These are phyloP conservation scores for Exobasidium rhododendri DNA, from an alignment of 1,284 basidiomycete species.

Conservation along the genomic window DNA sequence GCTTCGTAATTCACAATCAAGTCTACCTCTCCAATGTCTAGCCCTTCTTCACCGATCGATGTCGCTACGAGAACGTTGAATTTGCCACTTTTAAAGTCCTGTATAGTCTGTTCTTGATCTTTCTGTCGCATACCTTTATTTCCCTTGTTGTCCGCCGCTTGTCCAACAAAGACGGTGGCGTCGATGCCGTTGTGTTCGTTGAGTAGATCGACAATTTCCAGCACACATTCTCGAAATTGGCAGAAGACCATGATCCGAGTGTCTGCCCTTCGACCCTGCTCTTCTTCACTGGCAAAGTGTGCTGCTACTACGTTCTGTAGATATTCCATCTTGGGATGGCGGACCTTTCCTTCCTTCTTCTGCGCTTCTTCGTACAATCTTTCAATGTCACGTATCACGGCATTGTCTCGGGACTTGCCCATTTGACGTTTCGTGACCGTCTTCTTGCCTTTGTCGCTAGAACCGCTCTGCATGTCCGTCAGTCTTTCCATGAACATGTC, in stretches of 20 bases:
- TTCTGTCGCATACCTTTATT: slow-evolving; percentile 85
- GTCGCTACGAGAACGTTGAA: slow-evolving; percentile 94
- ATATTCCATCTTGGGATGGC: slow-evolving; percentile 91
- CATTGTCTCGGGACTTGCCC: slow-evolving; percentile 55
- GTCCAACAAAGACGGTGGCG: slow-evolving; percentile 87
- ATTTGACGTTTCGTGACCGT: slow-evolving; percentile 39
- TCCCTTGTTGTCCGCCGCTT: slow-evolving; percentile 78
- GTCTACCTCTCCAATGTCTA: slow-evolving; percentile 99
- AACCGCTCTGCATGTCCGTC: slow-evolving; percentile 56
- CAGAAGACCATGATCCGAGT: slow-evolving; percentile 96
- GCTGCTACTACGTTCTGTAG: slow-evolving; percentile 56
- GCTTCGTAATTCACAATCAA: slow-evolving; percentile 95
- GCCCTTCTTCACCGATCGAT: slow-evolving; percentile 94
- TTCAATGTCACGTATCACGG: slow-evolving; percentile 64
- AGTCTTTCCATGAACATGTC: slow-evolving; percentile 51
- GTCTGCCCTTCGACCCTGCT: slow-evolving; percentile 59
- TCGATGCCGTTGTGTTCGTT: slow-evolving; percentile 59
- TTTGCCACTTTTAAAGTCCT: slow-evolving; percentile 79
- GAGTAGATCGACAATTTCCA: slow-evolving; percentile 71
- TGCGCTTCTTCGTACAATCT: slow-evolving; percentile 59
- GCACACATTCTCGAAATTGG: slow-evolving; percentile 79
- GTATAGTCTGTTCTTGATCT: slow-evolving; percentile 80
- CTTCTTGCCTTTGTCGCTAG: slow-evolving; percentile 42
- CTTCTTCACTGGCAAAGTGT: slow-evolving; percentile 57
- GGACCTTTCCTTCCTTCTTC: slow-evolving; percentile 59